Evolutionary conservation across 2,329 filamentous ascomycete species (phyloP), one percentile per base, ranked within the genome.

Genomic region (Nannizziopsis barbatae): DNA sequence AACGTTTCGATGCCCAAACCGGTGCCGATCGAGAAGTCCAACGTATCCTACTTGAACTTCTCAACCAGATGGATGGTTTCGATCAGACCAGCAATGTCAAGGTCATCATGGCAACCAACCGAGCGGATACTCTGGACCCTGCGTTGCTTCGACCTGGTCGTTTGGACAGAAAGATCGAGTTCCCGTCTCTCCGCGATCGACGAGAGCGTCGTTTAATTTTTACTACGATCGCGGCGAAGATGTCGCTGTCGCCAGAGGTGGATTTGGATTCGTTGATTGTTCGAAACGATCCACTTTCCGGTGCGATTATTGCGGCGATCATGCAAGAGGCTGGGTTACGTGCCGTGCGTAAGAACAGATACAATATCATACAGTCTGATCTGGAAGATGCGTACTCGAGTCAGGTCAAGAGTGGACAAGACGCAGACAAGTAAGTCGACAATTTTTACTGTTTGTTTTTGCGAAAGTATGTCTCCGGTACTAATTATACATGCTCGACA

Each of bases 21-120:
- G 92, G 92, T 66, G 92, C 92, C 56, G 92, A 98, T 65, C 81
- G 92, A 71, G 92, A 98, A 71, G 92, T 98, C 12, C 92, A 98
- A 73, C 90, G 92, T 76, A 98, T 98, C 62, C 75, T 98, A 51
- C 82, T 98, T 52, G 92, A 98, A 68, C 74, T 98, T 57, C 82
- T 98, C 55, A 98, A 98, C 73, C 92, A 98, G 71, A 98, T 98
- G 92, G 92, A 98, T 66, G 92, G 92, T 56, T 98, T 98, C 73
- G 92, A 98, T 68, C 92, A 98, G 70, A 95, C 88, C 0, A 86
- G 87, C 66, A 98, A 98, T 69, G 92, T 98, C 70, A 98, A 98
- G 75, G 92, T 98, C 65, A 98, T 98, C 72, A 98, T 98, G 92
- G 92, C 92, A 57, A 98, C 92, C 57, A 98, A 98, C 75, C 84